Conservation (phyloP, 768 basidiomycete genomes). For the Fistulinella prunicolor region DNA sequence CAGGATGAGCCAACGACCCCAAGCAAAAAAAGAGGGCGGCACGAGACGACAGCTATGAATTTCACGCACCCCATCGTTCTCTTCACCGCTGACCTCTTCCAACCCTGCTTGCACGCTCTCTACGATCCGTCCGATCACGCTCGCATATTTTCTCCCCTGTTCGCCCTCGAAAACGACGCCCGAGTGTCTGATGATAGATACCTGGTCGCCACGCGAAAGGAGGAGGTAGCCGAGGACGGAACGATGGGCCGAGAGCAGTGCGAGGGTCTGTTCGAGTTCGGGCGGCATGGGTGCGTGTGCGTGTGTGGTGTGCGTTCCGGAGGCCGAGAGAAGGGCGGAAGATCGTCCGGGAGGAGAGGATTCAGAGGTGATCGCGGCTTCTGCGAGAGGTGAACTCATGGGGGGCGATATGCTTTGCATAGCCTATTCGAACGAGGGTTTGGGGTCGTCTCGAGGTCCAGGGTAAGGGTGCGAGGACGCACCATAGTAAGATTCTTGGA, state of each 20-base stretch:
- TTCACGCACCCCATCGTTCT: slow-evolving; percentile 58
- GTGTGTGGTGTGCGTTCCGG: slow-evolving; percentile 15
- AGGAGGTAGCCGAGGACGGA: slow-evolving; percentile 88
- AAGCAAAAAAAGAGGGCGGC: background rate
- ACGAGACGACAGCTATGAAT: too few relatives aligned
- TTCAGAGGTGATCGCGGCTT: too few relatives aligned
- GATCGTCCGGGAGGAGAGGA: slow-evolving; percentile 4
- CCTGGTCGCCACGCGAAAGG: slow-evolving; percentile 66
- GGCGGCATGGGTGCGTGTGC: slow-evolving; percentile 46
- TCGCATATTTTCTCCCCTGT: slow-evolving; percentile 72
- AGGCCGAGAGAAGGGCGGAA: slow-evolving; percentile 4
- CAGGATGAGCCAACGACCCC: background rate
- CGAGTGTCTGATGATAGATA: slow-evolving; percentile 79
- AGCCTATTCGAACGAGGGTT: slow-evolving; percentile 12
- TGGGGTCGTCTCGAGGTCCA: background rate
- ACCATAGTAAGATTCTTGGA: too few relatives aligned
- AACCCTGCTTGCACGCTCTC: slow-evolving; percentile 75
- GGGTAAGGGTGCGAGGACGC: too few relatives aligned
- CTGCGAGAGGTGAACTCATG: slow-evolving; percentile 15
- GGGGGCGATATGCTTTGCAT: slow-evolving; percentile 8
- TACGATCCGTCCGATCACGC: slow-evolving; percentile 70
- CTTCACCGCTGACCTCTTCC: slow-evolving; percentile 68
- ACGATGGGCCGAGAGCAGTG: slow-evolving; percentile 73
- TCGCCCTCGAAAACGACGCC: slow-evolving; percentile 87
- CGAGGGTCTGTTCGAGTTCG: slow-evolving; percentile 81